Percentiles rank a stretch among this genome's conserved stretches.
These are phyloP conservation scores for Podosphaera xanthii DNA, from an alignment of 2,329 filamentous ascomycete species.

Conservation along the genomic window DNA sequence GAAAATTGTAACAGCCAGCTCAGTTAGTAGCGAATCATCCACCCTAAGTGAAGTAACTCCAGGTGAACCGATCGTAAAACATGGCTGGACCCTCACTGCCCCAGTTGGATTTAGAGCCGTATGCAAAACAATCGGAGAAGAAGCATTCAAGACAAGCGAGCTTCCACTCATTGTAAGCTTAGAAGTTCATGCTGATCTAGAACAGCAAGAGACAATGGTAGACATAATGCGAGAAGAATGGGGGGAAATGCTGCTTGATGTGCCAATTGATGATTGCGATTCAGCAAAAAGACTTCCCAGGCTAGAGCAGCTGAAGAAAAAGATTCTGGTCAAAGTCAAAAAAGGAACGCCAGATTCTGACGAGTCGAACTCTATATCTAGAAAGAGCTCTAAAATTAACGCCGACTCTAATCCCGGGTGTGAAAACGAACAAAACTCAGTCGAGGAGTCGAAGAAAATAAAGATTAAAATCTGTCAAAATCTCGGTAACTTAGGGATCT, in stretches of 20 bases:
- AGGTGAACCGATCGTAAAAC: constrained; percentile 57
- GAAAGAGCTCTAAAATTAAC: constrained; percentile 3
- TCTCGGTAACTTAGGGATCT: constrained; percentile 56
- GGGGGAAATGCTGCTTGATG: constrained; percentile 48
- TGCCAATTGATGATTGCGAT: constrained; percentile 21
- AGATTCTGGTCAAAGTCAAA: constrained; percentile 71
- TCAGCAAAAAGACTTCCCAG: constrained; percentile 37
- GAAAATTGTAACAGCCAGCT: constrained; percentile 2
- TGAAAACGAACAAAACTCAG: constrained; percentile 12
- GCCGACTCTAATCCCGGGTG: constrained; percentile 14
- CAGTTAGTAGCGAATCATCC: constrained; percentile 3
- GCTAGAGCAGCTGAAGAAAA: constrained; percentile 48
- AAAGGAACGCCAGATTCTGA: constrained; percentile 18
- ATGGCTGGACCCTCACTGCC: constrained; percentile 69
- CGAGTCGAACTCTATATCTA: neutral
- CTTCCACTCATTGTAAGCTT: constrained; percentile 79
- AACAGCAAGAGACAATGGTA: constrained; percentile 83
- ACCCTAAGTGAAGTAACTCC: constrained; percentile 12
- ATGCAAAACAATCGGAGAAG: constrained; percentile 55
- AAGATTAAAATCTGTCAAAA: constrained; percentile 39
- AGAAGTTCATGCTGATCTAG: constrained; percentile 63
- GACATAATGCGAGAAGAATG: constrained; percentile 83
- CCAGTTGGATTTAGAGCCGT: constrained; percentile 76
- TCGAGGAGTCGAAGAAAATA: constrained; percentile 9
- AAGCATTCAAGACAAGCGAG: constrained; percentile 52